Base-by-base conservation (phyloP, 2,329 filamentous ascomycete genomes). In the Alternaria infectoria region DNA sequence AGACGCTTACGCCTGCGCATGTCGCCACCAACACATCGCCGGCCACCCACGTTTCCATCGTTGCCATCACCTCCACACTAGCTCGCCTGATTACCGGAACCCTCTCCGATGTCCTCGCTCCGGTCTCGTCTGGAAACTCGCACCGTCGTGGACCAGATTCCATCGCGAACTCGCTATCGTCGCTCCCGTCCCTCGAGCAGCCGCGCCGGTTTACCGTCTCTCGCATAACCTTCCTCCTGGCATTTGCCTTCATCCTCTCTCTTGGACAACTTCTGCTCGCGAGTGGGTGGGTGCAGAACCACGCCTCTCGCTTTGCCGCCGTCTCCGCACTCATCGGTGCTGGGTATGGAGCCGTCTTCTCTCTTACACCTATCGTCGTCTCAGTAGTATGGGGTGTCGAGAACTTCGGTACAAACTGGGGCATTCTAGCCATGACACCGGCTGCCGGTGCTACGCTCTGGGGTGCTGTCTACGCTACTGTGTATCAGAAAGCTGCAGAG, bases 401-500 rank as follows among this genome's bases (percentile, higher is more conserved):
- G 83, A 99, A 98, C 78, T 98, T 99, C 77, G 96, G 93, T 61
- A 99, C 96, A 0, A 98, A 99, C 74, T 99, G 95, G 89, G 96
- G 96, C 10, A 94, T 98, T 65, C 89, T 98, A 8, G 93, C 94
- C 45, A 96, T 96, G 85, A 90, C 95, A 60, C 96, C 96, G 3
- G 96, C 96, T 0, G 81, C 91, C 0, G 96, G 95, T 0, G 93
- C 95, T 0, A 93, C 93, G 0, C 86, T 97, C 30, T 99, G 95
- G 93, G 93, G 94, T 0, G 80, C 96, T 1, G 83, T 97, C n/a
- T 99, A 98, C 78, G 93, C 91, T 6, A 87, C 85, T 0, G 89
- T 93, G 3, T 96, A 96, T 74, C 90, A 96, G 79, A 85, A 85
- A 46, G 91, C 87, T 2, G 89, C 90, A 0, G 80, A 81, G 15